Base-by-base conservation (phyloP, 148 eudicot genomes). In the Persicaria tinctoria region DNA sequence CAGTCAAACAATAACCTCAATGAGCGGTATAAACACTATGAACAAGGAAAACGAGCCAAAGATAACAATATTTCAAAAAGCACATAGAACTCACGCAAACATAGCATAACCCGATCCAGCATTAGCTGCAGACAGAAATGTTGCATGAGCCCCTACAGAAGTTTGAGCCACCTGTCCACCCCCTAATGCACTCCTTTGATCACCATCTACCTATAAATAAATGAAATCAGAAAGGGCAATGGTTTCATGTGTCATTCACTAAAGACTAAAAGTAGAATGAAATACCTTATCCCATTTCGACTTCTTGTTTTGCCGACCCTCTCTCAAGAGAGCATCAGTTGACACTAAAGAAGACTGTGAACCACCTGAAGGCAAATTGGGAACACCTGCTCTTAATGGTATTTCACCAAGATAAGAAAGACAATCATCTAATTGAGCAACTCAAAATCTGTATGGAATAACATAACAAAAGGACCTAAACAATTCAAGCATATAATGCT, bases 231-330 rank as follows among this genome's bases (percentile, higher is more conserved):
- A 3, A 46, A 75, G 10, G 51, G 23, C 48, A 46, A 47, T 13
- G 60, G 60, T 76, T n/a, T 11, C 47, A 13, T 16, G 3, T 16
- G 38, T 8, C 13, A 8, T 18, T 46, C 46, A 14, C 46, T n/a
- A 23, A 12, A 13, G n/a, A n/a, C n/a, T 4, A 32, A 45, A 41
- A 47, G 6, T 10, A 10, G 13, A 78, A 66, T 50, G 51, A 57
- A 69, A 72, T 75, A 94, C 98, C 97, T 90, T 94, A 72, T 94
- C 98, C 98, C 98, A 94, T 85, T 94, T 94, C 27, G 98, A 94
- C 76, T 94, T 94, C 84, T 91, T 94, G 80, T 87, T 91, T 62
- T 78, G 89, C 81, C 98, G 83, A 56, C 97, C 90, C 72, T 89
- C 98, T 68, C 95, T 88, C 62, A 79, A n/a, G 68, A 78, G 64